Base-by-base conservation (phyloP, 768 basidiomycete species). In the Fomitopsis serialis region DNA sequence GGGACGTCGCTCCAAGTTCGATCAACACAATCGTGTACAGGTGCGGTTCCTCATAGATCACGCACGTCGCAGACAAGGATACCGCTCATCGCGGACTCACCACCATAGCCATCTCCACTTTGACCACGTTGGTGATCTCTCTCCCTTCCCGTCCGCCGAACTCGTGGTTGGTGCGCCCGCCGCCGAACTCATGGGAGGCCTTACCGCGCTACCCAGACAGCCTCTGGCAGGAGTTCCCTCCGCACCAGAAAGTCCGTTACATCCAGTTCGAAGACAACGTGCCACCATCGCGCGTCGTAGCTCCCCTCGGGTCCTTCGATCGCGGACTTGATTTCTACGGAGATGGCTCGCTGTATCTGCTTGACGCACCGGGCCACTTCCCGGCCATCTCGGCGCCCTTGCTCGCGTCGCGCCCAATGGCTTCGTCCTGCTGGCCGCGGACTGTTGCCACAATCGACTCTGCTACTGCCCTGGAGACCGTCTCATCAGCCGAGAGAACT, bases 341-440 rank as follows among this genome's bases (percentile, higher is more conserved):
- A 12, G 82, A 85, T 54, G 82, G 81, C 3, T 79, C 76, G 56
- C 59, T 82, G 27, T 84, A 79, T 58, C 71, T 85, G 56, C 61
- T 84, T 54, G 78, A 84, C 58, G 74, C 81, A 1, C 73, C 81
- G 1, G 82, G 83, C 0, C 82, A 85, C 61, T 61, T 81, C 27
- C 64, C 68, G 83, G 84, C 0, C 82, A 85, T 51, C 57, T 83
- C 53, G 81, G 78, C 55, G 54, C 78, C 34, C 73, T 82, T 11
- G 79, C 71, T 6, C 79, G 82, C 17, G 49, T 50, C 35, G 34
- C 49, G 5, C 37, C 49, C 10, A 27, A 23, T 17, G 17, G 6
- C 4, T 50, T 50, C 37, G 23, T 50, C 21, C 49, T 50, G 6
- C 37, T 50, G 6, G 49, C 49, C 5, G 49, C 35, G 13, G 49